Base-by-base conservation (phyloP, 306 rosid species). In the Begonia loranthoides region DNA sequence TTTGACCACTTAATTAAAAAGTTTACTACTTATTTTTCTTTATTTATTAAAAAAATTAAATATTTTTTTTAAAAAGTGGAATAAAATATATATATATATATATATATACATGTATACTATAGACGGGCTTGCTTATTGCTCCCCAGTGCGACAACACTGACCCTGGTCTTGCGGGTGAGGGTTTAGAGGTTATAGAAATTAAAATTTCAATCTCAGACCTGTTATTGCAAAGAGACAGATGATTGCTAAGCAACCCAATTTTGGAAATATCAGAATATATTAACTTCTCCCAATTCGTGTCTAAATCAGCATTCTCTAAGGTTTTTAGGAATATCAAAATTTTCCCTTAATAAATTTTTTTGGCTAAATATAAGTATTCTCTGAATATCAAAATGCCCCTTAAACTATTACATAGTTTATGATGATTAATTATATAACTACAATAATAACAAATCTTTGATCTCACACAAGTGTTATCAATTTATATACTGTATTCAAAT, bases 161-260 rank as follows among this genome's bases (percentile, higher is more conserved):
- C 79, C 94, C 96, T 71, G 71, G 87, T 83, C 90, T 76, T 70
- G 61, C 70, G 90, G 94, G 82, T 67, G 54, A 9, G 12, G 13
- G 60, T 57, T 41, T 19, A 9, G 49, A 60, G 66, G 36, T 66
- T 33, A 51, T 16, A 3, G 13, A 36, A 13, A 15, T 24, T 52
- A 21, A 55, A 57, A 64, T 66, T 63, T 74, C 79, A 15, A 59
- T 65, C 72, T 74, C 70, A 52, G 56, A 49, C 41, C 49, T 66
- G 65, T 64, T 58, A 38, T 48, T 58, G 44, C 13, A 28, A 66
- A 57, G 67, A 51, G 76, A n/a, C n/a, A 78, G 79, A 78, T 19
- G 66, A 59, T 69, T 64, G 75, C 68, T 63, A 40, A 56, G 50
- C 73, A 70, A 68, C 70, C 80, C 54, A 45, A 69, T 57, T 71